phyloP scores from a whole-genome alignment of 2,329 filamentous ascomycete genomes.

The Allantophomopsis lycopodina region DNA sequence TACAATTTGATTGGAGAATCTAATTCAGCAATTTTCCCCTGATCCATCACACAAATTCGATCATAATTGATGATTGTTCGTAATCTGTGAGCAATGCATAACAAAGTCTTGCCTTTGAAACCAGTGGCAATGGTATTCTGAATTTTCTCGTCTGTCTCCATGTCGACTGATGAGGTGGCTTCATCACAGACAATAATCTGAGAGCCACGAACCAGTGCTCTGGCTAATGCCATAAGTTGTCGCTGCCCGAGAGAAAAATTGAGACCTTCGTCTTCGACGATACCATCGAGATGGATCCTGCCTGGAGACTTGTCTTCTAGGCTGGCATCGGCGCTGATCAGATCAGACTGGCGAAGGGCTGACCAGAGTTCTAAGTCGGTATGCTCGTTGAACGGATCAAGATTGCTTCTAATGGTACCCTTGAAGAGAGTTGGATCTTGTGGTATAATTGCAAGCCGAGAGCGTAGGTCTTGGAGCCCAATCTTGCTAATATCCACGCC shows the following conservation, averaged over 20 bases:
- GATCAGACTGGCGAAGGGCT: constrained; percentile 62
- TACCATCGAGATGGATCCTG: constrained; percentile 68
- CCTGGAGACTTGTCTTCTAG: constrained; percentile 22
- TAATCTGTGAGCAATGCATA: constrained; percentile 87
- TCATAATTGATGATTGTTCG: constrained; percentile 92
- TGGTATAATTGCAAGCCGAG: constrained; percentile 68
- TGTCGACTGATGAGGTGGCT: constrained; percentile 84
- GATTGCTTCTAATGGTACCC: constrained; percentile 65
- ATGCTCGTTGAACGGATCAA: constrained; percentile 72
- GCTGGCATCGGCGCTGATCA: constrained; percentile 37
- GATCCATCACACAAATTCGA: constrained; percentile 93
- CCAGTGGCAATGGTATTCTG: constrained; percentile 75
- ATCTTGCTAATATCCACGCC: constrained; percentile 58
- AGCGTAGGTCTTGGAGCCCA: constrained; percentile 62
- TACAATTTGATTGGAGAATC: constrained; percentile 65
- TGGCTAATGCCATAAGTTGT: constrained; percentile 86
- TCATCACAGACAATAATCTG: constrained; percentile 97
- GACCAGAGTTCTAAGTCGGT: constrained; percentile 67
- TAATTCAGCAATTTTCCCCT: constrained; percentile 75
- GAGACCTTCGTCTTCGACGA: constrained; percentile 86
- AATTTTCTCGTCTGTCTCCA: constrained; percentile 94
- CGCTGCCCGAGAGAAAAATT: constrained; percentile 94
- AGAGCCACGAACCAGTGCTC: constrained; percentile 74
- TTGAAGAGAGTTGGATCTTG: constrained; percentile 76
- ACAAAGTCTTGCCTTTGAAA: constrained; percentile 74